These are phyloP conservation scores for Aspergillus ochraceoroseus DNA, from an alignment of 2,329 filamentous ascomycete genomes.

Conservation along the genomic window DNA sequence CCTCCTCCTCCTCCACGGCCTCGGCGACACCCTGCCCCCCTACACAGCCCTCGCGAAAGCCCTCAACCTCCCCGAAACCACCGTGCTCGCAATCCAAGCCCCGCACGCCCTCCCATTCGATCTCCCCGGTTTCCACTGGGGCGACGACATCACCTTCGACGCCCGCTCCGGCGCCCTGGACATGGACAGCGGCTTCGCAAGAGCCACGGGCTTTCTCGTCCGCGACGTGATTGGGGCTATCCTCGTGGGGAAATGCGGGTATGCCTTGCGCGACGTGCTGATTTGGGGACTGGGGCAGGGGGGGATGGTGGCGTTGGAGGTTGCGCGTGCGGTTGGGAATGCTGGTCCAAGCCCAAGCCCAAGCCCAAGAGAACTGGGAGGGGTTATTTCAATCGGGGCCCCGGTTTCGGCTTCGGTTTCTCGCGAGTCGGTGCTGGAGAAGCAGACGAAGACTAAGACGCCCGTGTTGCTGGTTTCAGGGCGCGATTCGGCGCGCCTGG, in stretches of 20 bases:
- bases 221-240: conserved; percentile 50
- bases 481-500: conserved; percentile 49
- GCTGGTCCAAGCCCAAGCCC: background rate
- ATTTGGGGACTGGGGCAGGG: conserved; percentile 66
- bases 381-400: conserved; percentile 44
- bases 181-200: conserved; percentile 57
- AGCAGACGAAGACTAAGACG: conserved; percentile 35
- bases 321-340: conserved; percentile 45
- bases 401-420: conserved; percentile 39
- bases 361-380: conserved; percentile 23
- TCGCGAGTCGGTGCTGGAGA: conserved; percentile 22
- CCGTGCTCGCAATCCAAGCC: conserved; percentile 68
- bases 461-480: conserved; percentile 43
- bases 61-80: conserved; percentile 70
- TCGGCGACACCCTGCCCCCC: conserved; percentile 67
- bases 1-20: conserved; percentile 75
- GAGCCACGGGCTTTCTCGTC: conserved; percentile 47
- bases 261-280: conserved; percentile 56
- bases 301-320: conserved; percentile 57
- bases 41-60: conserved; percentile 66
- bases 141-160: conserved; percentile 59
- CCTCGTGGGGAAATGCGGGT: conserved; percentile 55
- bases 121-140: conserved; percentile 65
- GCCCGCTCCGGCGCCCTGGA: conserved; percentile 52
- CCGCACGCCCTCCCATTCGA: conserved; percentile 64